Percentiles rank a stretch among this genome's conserved stretches.
phyloP scores from a whole-genome alignment of 1,284 basidiomycete species.

The Leccinum subrobustum region DNA sequence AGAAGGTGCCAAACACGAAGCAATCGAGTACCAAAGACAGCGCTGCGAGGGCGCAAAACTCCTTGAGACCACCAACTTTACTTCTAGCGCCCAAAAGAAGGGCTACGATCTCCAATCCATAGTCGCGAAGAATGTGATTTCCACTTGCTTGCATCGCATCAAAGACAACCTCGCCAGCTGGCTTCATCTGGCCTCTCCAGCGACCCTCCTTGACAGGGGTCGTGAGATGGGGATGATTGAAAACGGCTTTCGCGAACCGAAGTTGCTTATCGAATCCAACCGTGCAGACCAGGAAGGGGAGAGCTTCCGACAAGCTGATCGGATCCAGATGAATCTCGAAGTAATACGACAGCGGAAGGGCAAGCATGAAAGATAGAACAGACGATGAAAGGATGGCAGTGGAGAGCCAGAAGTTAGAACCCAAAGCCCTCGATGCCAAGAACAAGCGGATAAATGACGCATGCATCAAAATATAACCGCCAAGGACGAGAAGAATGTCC shows the following conservation, averaged over 20 bases:
- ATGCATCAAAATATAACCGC: constrained; percentile 97
- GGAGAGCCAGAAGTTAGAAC: constrained; percentile 88
- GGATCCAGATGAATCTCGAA: constrained; percentile 90
- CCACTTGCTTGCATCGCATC: constrained; percentile 82
- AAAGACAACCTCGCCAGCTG: constrained; percentile 82
- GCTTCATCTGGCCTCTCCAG: constrained; percentile 55
- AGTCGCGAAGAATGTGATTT: constrained; percentile 87
- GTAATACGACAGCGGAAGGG: constrained; percentile 82
- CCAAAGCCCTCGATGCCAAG: constrained; percentile 82
- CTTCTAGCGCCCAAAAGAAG: constrained; percentile 88
- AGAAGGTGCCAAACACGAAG: constrained; percentile 87
- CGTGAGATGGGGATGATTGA: constrained; percentile 79
- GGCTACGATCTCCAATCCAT: constrained; percentile 89
- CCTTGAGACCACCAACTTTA: constrained; percentile 86
- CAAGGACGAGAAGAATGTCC: constrained; percentile 94
- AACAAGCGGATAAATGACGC: constrained; percentile 90
- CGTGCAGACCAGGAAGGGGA: constrained; percentile 97
- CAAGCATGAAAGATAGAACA: constrained; percentile 86
- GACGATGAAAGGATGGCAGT: constrained; percentile 83
- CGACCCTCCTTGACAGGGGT: constrained; percentile 49
- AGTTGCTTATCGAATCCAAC: constrained; percentile 98
- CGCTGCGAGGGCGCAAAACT: constrained; percentile 94
- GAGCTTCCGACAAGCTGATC: constrained; percentile 89
- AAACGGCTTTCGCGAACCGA: constrained; percentile 87
- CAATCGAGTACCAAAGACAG: constrained; percentile 87